Evolutionary conservation across 768 basidiomycete species (phyloP).

Genomic region (Pholiota conissans): DNA sequence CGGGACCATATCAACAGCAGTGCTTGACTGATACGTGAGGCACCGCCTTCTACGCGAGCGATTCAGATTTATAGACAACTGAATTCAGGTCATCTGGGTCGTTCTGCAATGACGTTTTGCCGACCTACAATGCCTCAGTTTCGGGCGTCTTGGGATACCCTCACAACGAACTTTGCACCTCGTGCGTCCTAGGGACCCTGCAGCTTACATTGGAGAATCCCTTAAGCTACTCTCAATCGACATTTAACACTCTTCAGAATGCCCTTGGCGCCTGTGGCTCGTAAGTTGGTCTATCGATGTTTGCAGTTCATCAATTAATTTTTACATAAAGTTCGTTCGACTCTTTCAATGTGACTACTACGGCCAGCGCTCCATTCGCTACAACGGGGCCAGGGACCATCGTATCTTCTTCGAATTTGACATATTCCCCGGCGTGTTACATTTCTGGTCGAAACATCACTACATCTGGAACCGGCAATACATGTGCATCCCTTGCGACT

Average conservation of each 20-base stretch:
- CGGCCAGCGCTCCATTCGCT: slow-evolving; percentile 4
- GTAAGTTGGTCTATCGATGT: slow-evolving; percentile 2
- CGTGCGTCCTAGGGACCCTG: slow-evolving; percentile 21
- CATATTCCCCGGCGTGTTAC: slow-evolving; percentile 14
- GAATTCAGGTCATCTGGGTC: not conserved
- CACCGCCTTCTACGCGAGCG: no score
- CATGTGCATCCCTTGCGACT: slow-evolving; percentile 13
- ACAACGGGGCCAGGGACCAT: not conserved
- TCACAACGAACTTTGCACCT: slow-evolving; percentile 21
- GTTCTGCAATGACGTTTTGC: slow-evolving; percentile 18
- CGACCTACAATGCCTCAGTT: slow-evolving; percentile 15
- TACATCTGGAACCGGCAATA: slow-evolving; percentile 9
- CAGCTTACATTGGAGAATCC: slow-evolving; percentile 22
- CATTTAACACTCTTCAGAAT: slow-evolving; percentile 9
- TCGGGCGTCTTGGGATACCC: slow-evolving; percentile 21
- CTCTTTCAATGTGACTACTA: slow-evolving; percentile 8
- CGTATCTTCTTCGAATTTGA: not conserved
- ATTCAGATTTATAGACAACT: no score
- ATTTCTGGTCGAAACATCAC: slow-evolving; percentile 23
- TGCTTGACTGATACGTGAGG: slow-evolving; percentile 23
- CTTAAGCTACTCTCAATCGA: slow-evolving; percentile 14
- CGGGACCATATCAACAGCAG: slow-evolving; percentile 24
- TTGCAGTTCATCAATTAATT: not conserved
- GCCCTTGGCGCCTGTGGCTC: slow-evolving; percentile 19
- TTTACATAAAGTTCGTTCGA: slow-evolving; percentile 1